Evolutionary conservation across 75 land plant species (phyloP).

Genomic region (Chamaecyparis obtusa): DNA sequence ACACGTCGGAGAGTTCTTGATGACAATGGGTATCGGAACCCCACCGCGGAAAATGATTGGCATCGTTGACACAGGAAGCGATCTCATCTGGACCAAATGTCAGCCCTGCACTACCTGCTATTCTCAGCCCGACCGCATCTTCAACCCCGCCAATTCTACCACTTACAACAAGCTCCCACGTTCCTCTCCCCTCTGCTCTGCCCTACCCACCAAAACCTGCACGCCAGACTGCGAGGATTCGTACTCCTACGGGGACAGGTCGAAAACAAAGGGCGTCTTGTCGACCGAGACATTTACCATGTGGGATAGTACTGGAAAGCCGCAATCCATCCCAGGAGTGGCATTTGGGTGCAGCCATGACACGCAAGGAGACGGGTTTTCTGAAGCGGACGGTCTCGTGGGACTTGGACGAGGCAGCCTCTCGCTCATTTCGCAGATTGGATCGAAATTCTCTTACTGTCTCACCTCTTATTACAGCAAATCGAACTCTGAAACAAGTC

Average conservation of each 20-base stretch:
- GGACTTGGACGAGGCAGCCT: not conserved
- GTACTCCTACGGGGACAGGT: not conserved
- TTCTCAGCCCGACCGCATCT: slow-evolving; percentile 34
- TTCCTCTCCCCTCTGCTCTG: not conserved
- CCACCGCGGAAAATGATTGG: slow-evolving; percentile 38
- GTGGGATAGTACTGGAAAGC: not conserved
- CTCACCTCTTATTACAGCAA: slow-evolving; percentile 12
- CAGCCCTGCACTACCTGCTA: slow-evolving; percentile 40
- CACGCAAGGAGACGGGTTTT: not conserved
- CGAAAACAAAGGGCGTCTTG: not conserved
- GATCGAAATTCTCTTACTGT: slow-evolving; percentile 60
- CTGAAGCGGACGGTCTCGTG: not conserved
- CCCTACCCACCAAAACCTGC: not conserved
- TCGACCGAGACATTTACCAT: not conserved
- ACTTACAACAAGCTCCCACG: slow-evolving; percentile 45
- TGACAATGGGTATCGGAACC: slow-evolving; percentile 55
- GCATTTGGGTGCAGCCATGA: slow-evolving; percentile 14
- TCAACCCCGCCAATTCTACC: slow-evolving; percentile 34
- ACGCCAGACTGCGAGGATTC: not conserved
- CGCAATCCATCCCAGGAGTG: not conserved
- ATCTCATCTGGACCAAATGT: slow-evolving; percentile 68
- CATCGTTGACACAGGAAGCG: slow-evolving; percentile 71
- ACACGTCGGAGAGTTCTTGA: slow-evolving; percentile 36
- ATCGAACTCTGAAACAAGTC: slow-evolving; percentile 9
- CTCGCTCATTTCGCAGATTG: not conserved